Evolutionary conservation across 179 eudicot genomes (phyloP).

Genomic region (Silene coronaria): DNA sequence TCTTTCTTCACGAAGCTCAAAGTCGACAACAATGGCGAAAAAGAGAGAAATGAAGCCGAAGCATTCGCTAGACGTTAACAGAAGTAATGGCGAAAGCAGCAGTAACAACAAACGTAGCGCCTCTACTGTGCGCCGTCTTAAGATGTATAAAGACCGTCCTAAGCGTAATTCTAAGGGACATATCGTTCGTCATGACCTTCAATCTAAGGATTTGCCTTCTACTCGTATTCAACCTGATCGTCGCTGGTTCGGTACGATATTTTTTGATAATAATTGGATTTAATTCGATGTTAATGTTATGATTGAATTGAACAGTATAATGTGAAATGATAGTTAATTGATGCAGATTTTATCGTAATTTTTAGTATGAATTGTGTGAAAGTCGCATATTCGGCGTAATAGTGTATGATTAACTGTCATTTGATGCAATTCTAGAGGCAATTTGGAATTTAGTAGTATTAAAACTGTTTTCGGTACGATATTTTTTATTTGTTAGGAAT

Average conservation of each 20-base stretch:
- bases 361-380: background rate
- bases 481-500: too few species aligned
- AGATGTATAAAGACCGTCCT: conserved; percentile 82
- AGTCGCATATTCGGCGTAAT: background rate
- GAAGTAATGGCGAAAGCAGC: conserved; percentile 27
- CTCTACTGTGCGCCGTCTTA: conserved; percentile 82
- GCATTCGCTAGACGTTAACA: conserved; percentile 72
- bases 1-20: background rate
- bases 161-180: conserved; percentile 50
- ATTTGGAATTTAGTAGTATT: background rate
- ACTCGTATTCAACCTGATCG: conserved; percentile 94
- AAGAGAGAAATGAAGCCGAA: conserved; percentile 76
- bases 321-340: background rate
- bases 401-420: background rate
- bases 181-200: conserved; percentile 48
- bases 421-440: background rate
- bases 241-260: conserved; percentile 76
- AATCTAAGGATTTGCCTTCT: conserved; percentile 60
- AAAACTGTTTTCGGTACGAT: background rate
- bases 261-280: too few species aligned
- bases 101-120: conserved; percentile 44
- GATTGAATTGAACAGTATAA: background rate
- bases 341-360: background rate
- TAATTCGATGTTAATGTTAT: background rate
- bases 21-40: conserved; percentile 44